Conservation (phyloP, 1,284 basidiomycete genomes). For the Coniferiporia sulphurascens region DNA sequence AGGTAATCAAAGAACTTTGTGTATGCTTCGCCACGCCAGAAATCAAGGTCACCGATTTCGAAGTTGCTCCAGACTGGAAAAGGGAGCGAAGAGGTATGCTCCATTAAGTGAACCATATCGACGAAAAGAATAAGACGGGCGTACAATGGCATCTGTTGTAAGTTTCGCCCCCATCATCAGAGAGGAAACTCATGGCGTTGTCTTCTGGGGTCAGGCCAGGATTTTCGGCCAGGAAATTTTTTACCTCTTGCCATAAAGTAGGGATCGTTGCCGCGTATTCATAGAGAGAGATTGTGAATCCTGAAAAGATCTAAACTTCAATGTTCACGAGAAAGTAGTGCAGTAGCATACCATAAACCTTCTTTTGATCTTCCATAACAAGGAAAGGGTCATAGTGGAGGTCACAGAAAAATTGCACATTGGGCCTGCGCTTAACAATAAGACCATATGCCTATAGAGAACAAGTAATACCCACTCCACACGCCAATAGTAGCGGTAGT, state of each 20-base stretch:
- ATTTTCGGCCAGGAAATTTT: slow-evolving; percentile 75
- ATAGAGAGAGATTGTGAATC: slow-evolving; percentile 81
- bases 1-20: slow-evolving; percentile 82
- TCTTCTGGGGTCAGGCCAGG: slow-evolving; percentile 62
- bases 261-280: slow-evolving; percentile 86
- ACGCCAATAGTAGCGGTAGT: slow-evolving; percentile 65
- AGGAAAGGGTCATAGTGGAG: slow-evolving; percentile 86
- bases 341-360: slow-evolving; percentile 64
- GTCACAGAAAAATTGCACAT: slow-evolving; percentile 84
- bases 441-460: neutral
- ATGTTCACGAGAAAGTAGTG: neutral
- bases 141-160: slow-evolving; percentile 88
- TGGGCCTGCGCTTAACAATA: slow-evolving; percentile 46
- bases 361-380: slow-evolving; percentile 83
- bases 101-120: neutral
- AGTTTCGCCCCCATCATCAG: slow-evolving; percentile 72
- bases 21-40: slow-evolving; percentile 83
- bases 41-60: slow-evolving; percentile 80
- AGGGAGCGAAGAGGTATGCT: neutral
- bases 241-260: slow-evolving; percentile 78
- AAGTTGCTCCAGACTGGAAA: slow-evolving; percentile 83
- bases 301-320: slow-evolving; percentile 26
- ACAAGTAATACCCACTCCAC: slow-evolving; percentile 39
- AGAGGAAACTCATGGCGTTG: slow-evolving; percentile 80
- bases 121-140: slow-evolving; percentile 26